phyloP scores from a whole-genome alignment of 768 basidiomycete species.

The Leccinum rimulosum region DNA sequence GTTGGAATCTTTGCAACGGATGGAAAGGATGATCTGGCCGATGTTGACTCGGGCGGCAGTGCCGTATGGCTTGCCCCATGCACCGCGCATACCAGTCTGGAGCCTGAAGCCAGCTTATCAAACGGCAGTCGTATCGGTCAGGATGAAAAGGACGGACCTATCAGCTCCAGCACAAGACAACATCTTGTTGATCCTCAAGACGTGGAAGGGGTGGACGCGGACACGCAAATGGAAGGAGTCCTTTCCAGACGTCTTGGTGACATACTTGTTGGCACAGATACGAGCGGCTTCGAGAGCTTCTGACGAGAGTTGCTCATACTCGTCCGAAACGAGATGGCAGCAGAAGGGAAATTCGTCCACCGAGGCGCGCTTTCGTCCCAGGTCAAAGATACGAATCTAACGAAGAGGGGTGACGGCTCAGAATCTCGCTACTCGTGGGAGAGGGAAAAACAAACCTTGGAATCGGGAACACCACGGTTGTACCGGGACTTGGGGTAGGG shows the following conservation, averaged over 20 bases:
- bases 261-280: conserved; percentile 99
- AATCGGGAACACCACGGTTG: conserved; percentile 98
- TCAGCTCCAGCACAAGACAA: conserved; percentile 99
- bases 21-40: conserved; percentile 89
- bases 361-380: conserved; percentile 92
- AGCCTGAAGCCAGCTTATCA: conserved; percentile 45
- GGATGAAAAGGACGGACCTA: conserved; percentile 48
- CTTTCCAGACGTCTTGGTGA: conserved; percentile 97
- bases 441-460: conserved; percentile 54
- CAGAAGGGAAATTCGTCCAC: conserved; percentile 99
- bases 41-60: conserved; percentile 96
- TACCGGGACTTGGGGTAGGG: conserved; percentile 94
- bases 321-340: conserved; percentile 94
- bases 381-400: conserved; percentile 94
- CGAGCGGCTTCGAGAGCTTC: conserved; percentile 98
- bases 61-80: conserved; percentile 99
- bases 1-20: conserved; percentile 90
- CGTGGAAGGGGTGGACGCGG: conserved; percentile 97
- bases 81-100: conserved; percentile 98
- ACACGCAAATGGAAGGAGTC: conserved; percentile 99
- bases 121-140: accelerated
- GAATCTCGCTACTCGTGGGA: not conserved
- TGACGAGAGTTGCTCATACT: conserved; percentile 94
- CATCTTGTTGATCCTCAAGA: conserved; percentile 99
- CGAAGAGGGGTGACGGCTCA: not conserved